Evolutionary conservation across 2,329 filamentous ascomycete genomes (phyloP).

Genomic region (Chaetothyriales sp.): DNA sequence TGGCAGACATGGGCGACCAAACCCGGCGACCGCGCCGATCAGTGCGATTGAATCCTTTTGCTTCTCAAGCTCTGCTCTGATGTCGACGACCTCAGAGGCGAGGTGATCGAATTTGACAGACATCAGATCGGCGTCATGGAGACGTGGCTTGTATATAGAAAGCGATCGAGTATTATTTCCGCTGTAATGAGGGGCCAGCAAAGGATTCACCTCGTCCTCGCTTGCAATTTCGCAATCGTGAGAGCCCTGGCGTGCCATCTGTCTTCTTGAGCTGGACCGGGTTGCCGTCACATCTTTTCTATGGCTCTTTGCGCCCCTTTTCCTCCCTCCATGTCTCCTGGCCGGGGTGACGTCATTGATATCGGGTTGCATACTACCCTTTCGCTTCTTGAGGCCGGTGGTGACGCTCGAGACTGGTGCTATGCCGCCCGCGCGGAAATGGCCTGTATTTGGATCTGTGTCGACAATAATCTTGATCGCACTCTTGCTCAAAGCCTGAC

Average conservation of each 20-base stretch:
- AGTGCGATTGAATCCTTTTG: neutral
- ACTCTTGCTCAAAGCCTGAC: constrained; percentile 9
- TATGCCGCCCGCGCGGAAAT: constrained; percentile 14
- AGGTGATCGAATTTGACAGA: neutral
- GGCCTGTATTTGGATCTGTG: constrained; percentile 12
- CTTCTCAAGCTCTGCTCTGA: neutral
- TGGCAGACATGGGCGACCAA: neutral
- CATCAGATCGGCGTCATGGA: neutral
- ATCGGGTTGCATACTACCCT: neutral
- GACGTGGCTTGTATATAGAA: neutral
- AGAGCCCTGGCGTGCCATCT: neutral
- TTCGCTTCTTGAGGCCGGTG: neutral
- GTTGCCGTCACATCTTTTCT: neutral
- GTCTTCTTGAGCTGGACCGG: neutral
- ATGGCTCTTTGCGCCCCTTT: neutral
- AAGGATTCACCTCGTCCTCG: neutral
- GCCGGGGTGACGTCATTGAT: neutral
- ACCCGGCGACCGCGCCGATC: neutral
- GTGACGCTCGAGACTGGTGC: constrained; percentile 6
- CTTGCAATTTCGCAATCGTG: neutral
- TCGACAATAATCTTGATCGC: constrained; percentile 15
- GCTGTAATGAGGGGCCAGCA: neutral
- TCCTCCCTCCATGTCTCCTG: neutral
- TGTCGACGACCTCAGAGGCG: neutral
- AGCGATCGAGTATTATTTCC: neutral